phyloP scores from a whole-genome alignment of 345 rosid genomes.

The Moricandia moricandioides region DNA sequence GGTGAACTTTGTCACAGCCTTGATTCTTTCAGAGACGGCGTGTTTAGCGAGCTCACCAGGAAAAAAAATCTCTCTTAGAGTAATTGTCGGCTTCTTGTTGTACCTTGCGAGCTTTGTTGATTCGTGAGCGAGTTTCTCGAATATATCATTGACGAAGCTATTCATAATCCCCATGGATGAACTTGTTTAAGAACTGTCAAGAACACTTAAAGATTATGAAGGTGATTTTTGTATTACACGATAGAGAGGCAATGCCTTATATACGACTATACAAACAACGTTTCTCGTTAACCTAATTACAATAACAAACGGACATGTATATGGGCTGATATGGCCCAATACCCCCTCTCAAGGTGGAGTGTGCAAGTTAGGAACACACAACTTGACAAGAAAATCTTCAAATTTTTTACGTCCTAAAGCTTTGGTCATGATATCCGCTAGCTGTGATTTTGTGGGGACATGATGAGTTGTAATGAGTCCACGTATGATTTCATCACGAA shows the following conservation, averaged over 20 bases:
- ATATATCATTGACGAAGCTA: constrained; percentile 66
- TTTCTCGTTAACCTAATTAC: neutral
- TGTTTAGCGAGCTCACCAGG: constrained; percentile 77
- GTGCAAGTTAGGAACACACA: neutral
- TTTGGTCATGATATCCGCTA: neutral
- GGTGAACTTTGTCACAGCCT: constrained; percentile 71
- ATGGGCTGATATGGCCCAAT: neutral
- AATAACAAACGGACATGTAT: neutral
- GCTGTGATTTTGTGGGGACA: neutral
- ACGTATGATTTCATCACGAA: neutral
- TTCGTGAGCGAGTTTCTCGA: constrained; percentile 69
- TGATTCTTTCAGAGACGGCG: constrained; percentile 74
- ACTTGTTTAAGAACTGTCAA: no score
- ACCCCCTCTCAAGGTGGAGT: neutral
- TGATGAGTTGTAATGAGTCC: neutral
- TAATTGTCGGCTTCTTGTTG: constrained; percentile 76
- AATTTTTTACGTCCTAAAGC: neutral
- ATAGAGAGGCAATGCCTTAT: neutral
- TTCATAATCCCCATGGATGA: constrained; percentile 63
- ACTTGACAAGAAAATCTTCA: neutral
- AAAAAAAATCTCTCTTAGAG: constrained; percentile 68
- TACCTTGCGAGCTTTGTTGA: constrained; percentile 66
- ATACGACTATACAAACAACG: neutral
- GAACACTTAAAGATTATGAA: neutral
- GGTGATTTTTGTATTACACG: neutral